These are phyloP conservation scores for Schwanniomyces yamadae DNA, from an alignment of 805 yeast species.

Conservation along the genomic window DNA sequence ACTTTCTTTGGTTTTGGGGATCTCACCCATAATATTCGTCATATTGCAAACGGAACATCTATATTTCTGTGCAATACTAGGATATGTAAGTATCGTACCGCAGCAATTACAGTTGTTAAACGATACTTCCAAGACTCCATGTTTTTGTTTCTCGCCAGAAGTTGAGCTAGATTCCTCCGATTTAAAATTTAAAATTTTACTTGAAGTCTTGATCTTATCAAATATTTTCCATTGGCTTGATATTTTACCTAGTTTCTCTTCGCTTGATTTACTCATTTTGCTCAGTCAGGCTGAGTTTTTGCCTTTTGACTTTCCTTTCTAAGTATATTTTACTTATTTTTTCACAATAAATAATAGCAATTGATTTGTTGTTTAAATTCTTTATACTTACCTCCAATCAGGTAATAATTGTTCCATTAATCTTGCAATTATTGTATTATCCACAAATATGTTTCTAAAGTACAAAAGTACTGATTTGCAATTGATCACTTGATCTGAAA, in stretches of 20 bases:
- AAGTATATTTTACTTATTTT: too few relatives aligned
- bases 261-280: slow-evolving; percentile 1
- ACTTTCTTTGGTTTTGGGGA: neutral
- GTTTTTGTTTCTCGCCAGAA: too few relatives aligned
- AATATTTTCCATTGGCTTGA: slow-evolving; percentile 21
- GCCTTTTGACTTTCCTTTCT: too few relatives aligned
- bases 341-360: too few relatives aligned
- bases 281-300: too few relatives aligned
- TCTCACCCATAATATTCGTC: slow-evolving; percentile 30
- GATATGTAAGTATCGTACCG: slow-evolving; percentile 32
- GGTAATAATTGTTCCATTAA: too few relatives aligned
- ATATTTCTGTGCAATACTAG: slow-evolving; percentile 35
- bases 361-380: too few relatives aligned
- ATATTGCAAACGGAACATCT: slow-evolving; percentile 65
- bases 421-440: too few relatives aligned
- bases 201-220: slow-evolving; percentile 12
- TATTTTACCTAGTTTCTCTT: neutral
- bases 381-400: too few relatives aligned
- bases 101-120: slow-evolving; percentile 39
- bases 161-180: neutral
- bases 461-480: too few relatives aligned
- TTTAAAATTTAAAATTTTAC: neutral
- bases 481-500: too few relatives aligned
- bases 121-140: slow-evolving; percentile 1
- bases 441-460: too few relatives aligned